These are phyloP conservation scores for Ceratocystis eucalypticola DNA, from an alignment of 2,329 filamentous ascomycete genomes.

Conservation along the genomic window DNA sequence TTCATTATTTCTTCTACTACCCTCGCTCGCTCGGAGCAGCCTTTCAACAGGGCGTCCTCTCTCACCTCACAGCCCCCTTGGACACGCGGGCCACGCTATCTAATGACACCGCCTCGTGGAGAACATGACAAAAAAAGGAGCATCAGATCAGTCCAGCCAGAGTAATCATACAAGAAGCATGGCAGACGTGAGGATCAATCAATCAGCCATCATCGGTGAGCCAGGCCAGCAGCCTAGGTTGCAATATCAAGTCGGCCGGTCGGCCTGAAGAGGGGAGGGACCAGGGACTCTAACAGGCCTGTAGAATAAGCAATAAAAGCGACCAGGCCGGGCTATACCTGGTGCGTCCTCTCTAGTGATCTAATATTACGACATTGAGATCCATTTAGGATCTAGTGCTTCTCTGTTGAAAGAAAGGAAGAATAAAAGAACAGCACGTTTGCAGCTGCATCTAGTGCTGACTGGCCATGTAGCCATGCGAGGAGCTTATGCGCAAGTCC, in stretches of 20 bases:
- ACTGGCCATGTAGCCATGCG: neutral
- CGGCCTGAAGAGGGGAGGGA: too few species aligned
- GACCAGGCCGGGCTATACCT: neutral
- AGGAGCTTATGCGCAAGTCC: neutral
- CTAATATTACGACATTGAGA: conserved; percentile 6
- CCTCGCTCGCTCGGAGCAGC: neutral
- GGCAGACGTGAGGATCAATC: neutral
- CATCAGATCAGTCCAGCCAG: neutral
- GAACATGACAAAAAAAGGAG: neutral
- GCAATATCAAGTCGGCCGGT: neutral
- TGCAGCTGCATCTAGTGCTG: neutral
- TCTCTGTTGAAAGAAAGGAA: too few species aligned
- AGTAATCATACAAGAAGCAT: neutral
- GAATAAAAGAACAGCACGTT: neutral
- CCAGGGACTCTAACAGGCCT: too few species aligned
- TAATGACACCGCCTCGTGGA: conserved; percentile 3
- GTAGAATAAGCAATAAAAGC: neutral
- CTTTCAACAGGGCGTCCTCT: neutral
- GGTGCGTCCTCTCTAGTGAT: neutral
- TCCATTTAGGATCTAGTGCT: neutral
- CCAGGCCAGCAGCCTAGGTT: neutral
- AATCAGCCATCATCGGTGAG: neutral
- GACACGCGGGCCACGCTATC: neutral
- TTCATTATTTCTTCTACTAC: neutral
- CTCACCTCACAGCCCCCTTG: neutral